These are phyloP conservation scores for Anisodus acutangulus DNA, from an alignment of 257 asterid genomes.

Conservation along the genomic window DNA sequence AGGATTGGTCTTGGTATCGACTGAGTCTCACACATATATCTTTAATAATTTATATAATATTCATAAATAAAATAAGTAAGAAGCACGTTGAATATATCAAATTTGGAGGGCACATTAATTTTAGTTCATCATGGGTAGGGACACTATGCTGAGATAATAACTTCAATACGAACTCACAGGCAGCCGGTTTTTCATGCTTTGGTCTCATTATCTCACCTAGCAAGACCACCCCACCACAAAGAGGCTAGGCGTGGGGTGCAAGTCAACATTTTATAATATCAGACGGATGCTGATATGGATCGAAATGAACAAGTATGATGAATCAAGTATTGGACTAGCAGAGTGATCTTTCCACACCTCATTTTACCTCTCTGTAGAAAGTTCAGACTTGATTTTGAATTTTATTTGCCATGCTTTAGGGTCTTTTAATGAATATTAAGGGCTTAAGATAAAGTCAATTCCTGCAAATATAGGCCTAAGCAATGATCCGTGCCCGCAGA, in stretches of 20 bases:
- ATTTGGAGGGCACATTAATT: no score
- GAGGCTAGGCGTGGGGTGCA: neutral
- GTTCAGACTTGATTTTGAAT: neutral
- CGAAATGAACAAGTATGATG: conserved; percentile 9
- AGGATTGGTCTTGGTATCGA: neutral
- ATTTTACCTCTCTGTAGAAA: neutral
- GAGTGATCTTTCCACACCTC: conserved; percentile 5
- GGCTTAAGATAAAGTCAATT: conserved; percentile 3
- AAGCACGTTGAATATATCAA: no score
- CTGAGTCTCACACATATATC: neutral
- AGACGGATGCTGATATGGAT: conserved; percentile 16
- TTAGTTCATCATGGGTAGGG: no score
- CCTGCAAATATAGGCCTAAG: conserved; percentile 6
- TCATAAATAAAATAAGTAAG: no score
- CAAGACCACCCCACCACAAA: conserved; percentile 8
- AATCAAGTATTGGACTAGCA: conserved; percentile 19
- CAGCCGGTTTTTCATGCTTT: neutral
- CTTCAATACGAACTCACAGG: neutral
- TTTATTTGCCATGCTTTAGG: conserved; percentile 18
- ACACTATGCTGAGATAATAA: neutral
- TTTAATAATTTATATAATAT: no score
- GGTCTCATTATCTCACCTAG: conserved; percentile 8
- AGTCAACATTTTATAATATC: neutral
- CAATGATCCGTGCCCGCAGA: neutral
- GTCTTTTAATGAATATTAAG: conserved; percentile 16